Evolutionary conservation across 2,329 filamentous ascomycete species (phyloP).

Genomic region (Cercospora berteroae): DNA sequence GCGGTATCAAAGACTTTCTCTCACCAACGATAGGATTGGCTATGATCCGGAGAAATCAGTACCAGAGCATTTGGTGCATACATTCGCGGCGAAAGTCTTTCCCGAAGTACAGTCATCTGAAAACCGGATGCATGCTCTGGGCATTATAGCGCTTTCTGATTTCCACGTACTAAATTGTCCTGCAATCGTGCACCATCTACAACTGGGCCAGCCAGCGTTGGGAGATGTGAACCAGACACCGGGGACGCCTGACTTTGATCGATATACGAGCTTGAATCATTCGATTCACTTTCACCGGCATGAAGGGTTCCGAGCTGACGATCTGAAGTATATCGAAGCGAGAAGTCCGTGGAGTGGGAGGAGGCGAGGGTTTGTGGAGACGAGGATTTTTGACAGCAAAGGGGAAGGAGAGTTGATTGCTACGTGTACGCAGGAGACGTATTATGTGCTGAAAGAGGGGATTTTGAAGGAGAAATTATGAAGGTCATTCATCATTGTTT

Average conservation of each 20-base stretch:
- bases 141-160: slow-evolving; percentile 21
- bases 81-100: slow-evolving; percentile 15
- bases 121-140: slow-evolving; percentile 12
- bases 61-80: slow-evolving; percentile 15
- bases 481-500: no score
- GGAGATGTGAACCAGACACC: slow-evolving; percentile 10
- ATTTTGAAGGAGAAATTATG: slow-evolving; percentile 1
- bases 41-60: neutral
- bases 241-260: slow-evolving; percentile 8
- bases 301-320: slow-evolving; percentile 45
- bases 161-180: slow-evolving; percentile 23
- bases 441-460: slow-evolving; percentile 18
- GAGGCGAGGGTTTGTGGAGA: slow-evolving; percentile 67
- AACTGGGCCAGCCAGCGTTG: slow-evolving; percentile 12
- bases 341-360: slow-evolving; percentile 73
- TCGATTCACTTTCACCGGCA: slow-evolving; percentile 51
- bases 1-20: slow-evolving; percentile 19
- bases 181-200: slow-evolving; percentile 13
- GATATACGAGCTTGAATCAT: slow-evolving; percentile 50
- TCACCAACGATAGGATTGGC: slow-evolving; percentile 1
- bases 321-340: slow-evolving; percentile 76
- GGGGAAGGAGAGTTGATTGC: slow-evolving; percentile 67
- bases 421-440: slow-evolving; percentile 70
- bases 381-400: slow-evolving; percentile 62
- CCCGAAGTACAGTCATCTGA: slow-evolving; percentile 5